Evolutionary conservation across 139 green algal species (phyloP).

Genomic region (Coelastrella sp.): DNA sequence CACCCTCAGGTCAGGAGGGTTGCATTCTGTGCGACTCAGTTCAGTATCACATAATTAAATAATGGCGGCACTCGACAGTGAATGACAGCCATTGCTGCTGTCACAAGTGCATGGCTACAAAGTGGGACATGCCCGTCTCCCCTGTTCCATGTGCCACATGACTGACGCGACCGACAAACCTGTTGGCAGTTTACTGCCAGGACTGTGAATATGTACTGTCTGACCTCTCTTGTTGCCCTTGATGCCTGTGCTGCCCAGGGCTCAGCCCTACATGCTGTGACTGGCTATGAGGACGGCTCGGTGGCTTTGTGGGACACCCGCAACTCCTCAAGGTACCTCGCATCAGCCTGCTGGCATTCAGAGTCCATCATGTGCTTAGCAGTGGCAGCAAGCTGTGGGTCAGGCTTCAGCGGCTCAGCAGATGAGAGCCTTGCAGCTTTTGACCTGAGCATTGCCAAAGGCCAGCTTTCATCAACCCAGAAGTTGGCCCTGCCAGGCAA

Average conservation of each 20-base stretch:
- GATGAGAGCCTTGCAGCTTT: slow-evolving; percentile 13
- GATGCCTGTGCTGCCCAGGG: slow-evolving; percentile 2
- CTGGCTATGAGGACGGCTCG: slow-evolving; percentile 35
- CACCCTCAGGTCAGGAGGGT: background rate
- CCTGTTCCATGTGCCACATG: no score
- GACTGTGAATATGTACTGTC: background rate
- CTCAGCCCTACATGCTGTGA: background rate
- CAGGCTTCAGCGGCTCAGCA: slow-evolving; percentile 28
- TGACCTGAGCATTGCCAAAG: background rate
- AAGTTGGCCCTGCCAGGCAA: background rate
- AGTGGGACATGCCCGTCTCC: no score
- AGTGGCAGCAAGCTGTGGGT: background rate
- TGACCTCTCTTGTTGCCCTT: background rate
- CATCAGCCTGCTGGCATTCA: background rate
- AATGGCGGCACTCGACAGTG: no score
- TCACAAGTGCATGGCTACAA: background rate
- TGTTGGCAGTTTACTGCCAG: background rate
- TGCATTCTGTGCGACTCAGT: background rate
- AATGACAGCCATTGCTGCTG: background rate
- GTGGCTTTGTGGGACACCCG: slow-evolving; percentile 35
- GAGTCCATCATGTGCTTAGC: slow-evolving; percentile 40
- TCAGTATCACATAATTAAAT: background rate
- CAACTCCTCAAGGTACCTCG: background rate
- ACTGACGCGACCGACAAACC: no score
- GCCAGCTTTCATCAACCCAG: background rate